Conservation (phyloP, 345 rosid species). For the Boechera stricta region DNA sequence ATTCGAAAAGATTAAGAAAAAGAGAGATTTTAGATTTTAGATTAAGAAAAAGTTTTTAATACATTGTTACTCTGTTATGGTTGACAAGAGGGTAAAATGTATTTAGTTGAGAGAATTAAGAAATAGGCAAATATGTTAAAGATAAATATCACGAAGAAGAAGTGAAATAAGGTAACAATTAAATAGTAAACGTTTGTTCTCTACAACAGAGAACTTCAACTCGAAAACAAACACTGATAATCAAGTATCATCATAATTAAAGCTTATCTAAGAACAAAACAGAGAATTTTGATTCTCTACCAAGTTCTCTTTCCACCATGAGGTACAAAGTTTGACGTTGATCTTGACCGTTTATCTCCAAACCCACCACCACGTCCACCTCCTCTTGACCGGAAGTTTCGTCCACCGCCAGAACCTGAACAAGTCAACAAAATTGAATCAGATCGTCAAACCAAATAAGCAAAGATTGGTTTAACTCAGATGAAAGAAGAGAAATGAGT, state of each 20-base stretch:
- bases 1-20: too few relatives aligned
- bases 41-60: not conserved
- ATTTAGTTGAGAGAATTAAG: not conserved
- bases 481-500: not conserved
- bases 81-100: not conserved
- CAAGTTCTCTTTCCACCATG: slow-evolving; percentile 72
- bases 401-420: slow-evolving; percentile 61
- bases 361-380: slow-evolving; percentile 80
- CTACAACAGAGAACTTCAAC: slow-evolving; percentile 28
- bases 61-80: not conserved
- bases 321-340: slow-evolving; percentile 79
- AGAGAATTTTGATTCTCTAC: slow-evolving; percentile 45
- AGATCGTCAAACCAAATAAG: not conserved
- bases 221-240: slow-evolving; percentile 25
- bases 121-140: not conserved
- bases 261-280: slow-evolving; percentile 4
- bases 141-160: slow-evolving; percentile 3
- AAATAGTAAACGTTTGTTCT: slow-evolving; percentile 23
- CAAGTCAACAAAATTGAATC: slow-evolving; percentile 10
- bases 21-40: too few relatives aligned
- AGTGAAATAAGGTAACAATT: slow-evolving; percentile 6
- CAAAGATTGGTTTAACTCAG: not conserved
- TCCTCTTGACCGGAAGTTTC: slow-evolving; percentile 80
- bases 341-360: slow-evolving; percentile 62
- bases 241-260: not conserved